phyloP scores from a whole-genome alignment of 352 stramenopile genomes.

The Peronosclerospora sorghi region DNA sequence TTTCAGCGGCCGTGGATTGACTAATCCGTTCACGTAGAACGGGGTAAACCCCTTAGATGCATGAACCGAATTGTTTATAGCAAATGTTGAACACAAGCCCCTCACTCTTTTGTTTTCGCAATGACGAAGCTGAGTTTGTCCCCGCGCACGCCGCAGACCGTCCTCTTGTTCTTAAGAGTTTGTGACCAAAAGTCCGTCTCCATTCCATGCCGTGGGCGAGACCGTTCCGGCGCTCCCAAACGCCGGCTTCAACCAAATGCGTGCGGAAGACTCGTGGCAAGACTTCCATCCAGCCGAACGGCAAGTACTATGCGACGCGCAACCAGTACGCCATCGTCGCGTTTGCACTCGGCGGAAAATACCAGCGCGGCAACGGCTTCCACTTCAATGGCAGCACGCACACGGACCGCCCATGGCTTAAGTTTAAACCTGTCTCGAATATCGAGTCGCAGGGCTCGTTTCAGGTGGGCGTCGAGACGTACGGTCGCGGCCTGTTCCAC shows the following conservation, averaged over 20 bases:
- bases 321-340: conserved; percentile 94
- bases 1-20: too few relatives aligned
- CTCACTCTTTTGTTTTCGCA: conserved; percentile 13
- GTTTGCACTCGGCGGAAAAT: conserved; percentile 91
- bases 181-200: conserved; percentile 89
- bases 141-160: conserved; percentile 45
- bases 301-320: conserved; percentile 96
- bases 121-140: conserved; percentile 42
- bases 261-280: conserved; percentile 74
- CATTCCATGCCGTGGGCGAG: conserved; percentile 90
- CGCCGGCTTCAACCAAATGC: conserved; percentile 88
- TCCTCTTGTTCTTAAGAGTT: conserved; percentile 83
- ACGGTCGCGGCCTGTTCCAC: conserved; percentile 92
- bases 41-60: too few relatives aligned
- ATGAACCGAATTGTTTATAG: too few relatives aligned
- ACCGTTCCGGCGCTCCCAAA: conserved; percentile 65
- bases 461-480: conserved; percentile 73
- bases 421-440: conserved; percentile 92
- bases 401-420: conserved; percentile 93
- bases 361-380: conserved; percentile 87
- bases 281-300: conserved; percentile 46
- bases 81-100: conserved; percentile 4
- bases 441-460: conserved; percentile 76
- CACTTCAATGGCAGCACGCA: conserved; percentile 95
- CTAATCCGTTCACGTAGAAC: too few relatives aligned